Base-by-base conservation (phyloP, 208 protist species). In the Porcisia hertigi region DNA sequence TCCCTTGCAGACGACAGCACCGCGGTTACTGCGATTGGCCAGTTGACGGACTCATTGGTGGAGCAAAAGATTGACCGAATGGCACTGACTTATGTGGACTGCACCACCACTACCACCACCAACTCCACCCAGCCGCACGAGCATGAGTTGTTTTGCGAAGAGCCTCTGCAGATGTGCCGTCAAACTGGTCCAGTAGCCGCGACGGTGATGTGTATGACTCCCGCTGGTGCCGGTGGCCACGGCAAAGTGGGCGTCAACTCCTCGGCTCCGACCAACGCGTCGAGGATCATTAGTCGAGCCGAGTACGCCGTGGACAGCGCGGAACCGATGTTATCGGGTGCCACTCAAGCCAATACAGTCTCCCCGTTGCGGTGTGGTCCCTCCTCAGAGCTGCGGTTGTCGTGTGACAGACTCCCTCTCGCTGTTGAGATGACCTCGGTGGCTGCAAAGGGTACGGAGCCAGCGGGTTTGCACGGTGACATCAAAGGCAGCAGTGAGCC, bases 21-120 rank as follows among this genome's bases (percentile, higher is more conserved):
- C 66, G 11, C 66, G 9, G 66, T 18, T 12, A 57, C 45, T 14
- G 45, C 53, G 43, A 41, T 41, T 20, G 53, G 69, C 54, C 69
- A 53, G n/a, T 62, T 49, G 34, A 41, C 54, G 9, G 69, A 73
- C 34, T 43, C 54, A 20, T 73, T 23, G 2, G 69, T 34, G 30
- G 69, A 63, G 69, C 69, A 73, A 4, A 30, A 62, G 2, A 9
- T n/a, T n/a, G 49, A 73, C 12, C 25, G 53, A 49, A 52, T 36
- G 9, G 69, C 54, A 14, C 69, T 64, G 36, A 20, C 53, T 52
- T 55, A 23, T 30, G 69, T 65, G 9, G 8, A 63, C 39, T 8
- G 52, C n/a, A 73, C 69, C 55, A 63, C 69, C 34, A 16, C 53
- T 8, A 73, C 69, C 55, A 63, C 69, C 34, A 16, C 53, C 25